These are phyloP conservation scores for Dorcoceras hygrometricum DNA, from an alignment of 257 asterid genomes.

Conservation along the genomic window DNA sequence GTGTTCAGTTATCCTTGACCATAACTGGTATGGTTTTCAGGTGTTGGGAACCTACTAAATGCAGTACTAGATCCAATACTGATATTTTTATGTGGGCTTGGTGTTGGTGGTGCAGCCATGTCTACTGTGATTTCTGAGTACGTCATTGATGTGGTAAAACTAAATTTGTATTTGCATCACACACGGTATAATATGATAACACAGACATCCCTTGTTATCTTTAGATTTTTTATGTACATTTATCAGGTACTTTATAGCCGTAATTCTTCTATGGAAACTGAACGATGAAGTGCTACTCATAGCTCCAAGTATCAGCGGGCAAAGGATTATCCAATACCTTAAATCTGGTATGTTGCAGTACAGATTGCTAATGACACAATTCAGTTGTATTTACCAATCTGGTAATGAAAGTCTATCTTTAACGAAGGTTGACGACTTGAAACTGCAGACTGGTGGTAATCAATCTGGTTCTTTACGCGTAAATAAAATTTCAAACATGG, in stretches of 20 bases:
- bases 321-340: conserved; percentile 65
- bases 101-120: conserved; percentile 86
- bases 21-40: conserved; percentile 40
- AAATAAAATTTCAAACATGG: conserved; percentile 18
- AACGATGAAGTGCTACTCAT: conserved; percentile 60
- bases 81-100: conserved; percentile 63
- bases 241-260: conserved; percentile 74
- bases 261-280: conserved; percentile 79
- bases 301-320: conserved; percentile 59
- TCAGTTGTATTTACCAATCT: not conserved
- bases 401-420: conserved; percentile 1
- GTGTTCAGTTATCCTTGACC: conserved; percentile 17
- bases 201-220: conserved; percentile 12
- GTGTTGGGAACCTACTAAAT: conserved; percentile 81
- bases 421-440: conserved; percentile 1
- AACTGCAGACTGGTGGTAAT: not conserved
- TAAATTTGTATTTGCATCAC: conserved; percentile 34
- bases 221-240: conserved; percentile 17
- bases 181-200: conserved; percentile 13
- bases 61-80: conserved; percentile 69
- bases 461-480: not conserved
- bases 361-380: not conserved
- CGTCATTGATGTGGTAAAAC: conserved; percentile 83
- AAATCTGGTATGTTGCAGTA: conserved; percentile 58
- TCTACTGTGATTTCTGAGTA: conserved; percentile 97